Evolutionary conservation across 1,284 basidiomycete genomes (phyloP).

Genomic region (Xerocomus amazonicus): DNA sequence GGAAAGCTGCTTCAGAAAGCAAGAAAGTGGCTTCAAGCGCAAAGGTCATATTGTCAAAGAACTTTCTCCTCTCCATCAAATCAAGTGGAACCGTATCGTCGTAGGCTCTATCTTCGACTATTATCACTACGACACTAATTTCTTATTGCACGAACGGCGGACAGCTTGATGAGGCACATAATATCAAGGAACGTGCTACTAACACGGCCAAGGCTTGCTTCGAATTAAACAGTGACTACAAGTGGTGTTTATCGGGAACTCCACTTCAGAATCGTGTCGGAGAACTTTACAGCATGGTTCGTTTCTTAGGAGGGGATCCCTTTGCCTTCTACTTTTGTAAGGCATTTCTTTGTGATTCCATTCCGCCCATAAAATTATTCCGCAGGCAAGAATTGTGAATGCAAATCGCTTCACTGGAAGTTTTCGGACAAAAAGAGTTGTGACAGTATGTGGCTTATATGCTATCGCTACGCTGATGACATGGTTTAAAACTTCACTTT

Average conservation of each 20-base stretch:
- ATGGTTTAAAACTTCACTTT: conserved; percentile 1
- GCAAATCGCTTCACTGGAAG: conserved; percentile 89
- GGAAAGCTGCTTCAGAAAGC: conserved; percentile 91
- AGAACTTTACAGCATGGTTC: conserved; percentile 93
- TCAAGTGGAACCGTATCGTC: conserved; percentile 84
- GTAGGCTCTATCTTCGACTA: conserved; percentile 36
- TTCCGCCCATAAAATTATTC: background rate
- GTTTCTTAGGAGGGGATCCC: conserved; percentile 89
- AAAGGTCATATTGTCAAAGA: conserved; percentile 87
- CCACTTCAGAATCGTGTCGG: conserved; percentile 96
- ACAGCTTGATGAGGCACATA: conserved; percentile 96
- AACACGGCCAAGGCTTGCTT: conserved; percentile 98
- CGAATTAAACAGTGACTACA: conserved; percentile 76
- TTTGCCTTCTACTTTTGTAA: conserved; percentile 92
- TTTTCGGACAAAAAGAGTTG: conserved; percentile 84
- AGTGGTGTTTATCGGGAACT: conserved; percentile 99
- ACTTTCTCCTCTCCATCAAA: conserved; percentile 79
- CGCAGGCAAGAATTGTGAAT: conserved; percentile 75
- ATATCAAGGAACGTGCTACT: conserved; percentile 92
- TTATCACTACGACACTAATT: background rate
- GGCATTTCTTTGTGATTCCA: conserved; percentile 27
- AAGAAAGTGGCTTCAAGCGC: conserved; percentile 88
- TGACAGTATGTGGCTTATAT: conserved; percentile 54
- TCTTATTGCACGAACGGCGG: conserved; percentile 1
- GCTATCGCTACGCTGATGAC: background rate